Base-by-base conservation (phyloP, 1,284 basidiomycete genomes). In the Malassezia dermatis region DNA sequence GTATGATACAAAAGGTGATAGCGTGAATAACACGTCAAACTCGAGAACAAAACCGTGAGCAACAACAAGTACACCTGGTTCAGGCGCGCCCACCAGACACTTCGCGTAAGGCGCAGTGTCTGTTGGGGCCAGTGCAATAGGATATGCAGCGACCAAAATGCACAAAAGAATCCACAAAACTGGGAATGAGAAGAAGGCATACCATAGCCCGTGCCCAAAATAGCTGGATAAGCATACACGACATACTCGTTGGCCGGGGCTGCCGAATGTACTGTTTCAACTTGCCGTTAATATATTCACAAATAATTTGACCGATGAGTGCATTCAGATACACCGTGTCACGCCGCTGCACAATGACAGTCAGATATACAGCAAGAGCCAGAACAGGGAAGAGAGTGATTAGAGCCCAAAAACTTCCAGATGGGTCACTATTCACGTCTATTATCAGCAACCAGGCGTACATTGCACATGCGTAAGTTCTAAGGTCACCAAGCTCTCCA, bases 151-250 rank as follows among this genome's bases (percentile, higher is more conserved):
- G 83, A 70, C 42, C 89, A 77, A 73, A 89, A 89, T 0, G 84
- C 79, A 2, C 83, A 79, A 66, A 89, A 89, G 75, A 86, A 89
- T 4, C 83, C 88, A 83, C 89, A 86, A 73, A 85, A 89, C 75
- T 89, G 87, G 67, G 85, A 86, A 68, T 89, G 87, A 11, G 86
- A 88, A 0, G 86, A 88, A 0, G 87, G 87, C 69, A 89, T 89
- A 11, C 86, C 87, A 66, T 88, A 89, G 7, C 88, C 87, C 51
- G 80, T 80, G 11, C 84, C 84, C 31, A 83, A 75, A 48, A 79
- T 79, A 48, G 79, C 84, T 83, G 51, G n/a, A 10, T n/a, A 7
- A 44, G 44, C 31, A 23, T 28, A 34, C 31, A 8, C 21, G 10
- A 58, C 82, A 59, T 62, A 85, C 86, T 75, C 55, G 78, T 76